Conservation (phyloP, 2,329 filamentous ascomycete species). For the Epichloe elymi region DNA sequence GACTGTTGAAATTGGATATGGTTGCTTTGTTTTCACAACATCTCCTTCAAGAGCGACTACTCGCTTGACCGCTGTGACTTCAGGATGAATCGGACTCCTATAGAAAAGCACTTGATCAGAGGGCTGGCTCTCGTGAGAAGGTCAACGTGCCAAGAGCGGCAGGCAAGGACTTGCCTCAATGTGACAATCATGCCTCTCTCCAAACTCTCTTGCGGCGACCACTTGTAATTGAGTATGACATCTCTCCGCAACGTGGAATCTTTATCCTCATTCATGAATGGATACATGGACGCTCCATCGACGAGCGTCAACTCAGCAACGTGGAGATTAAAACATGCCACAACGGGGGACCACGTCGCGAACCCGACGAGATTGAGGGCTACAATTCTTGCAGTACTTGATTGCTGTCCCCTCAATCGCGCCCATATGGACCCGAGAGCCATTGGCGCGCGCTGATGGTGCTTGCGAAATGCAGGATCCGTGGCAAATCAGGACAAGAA, state of each 20-base stretch:
- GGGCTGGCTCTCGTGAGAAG: background rate
- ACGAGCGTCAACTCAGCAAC: slow-evolving; percentile 46
- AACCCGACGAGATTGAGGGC: slow-evolving; percentile 36
- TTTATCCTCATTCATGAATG: slow-evolving; percentile 56
- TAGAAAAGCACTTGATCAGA: background rate
- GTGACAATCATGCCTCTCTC: slow-evolving; percentile 64
- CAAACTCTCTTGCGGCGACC: slow-evolving; percentile 42
- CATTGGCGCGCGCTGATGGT: background rate
- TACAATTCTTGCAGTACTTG: slow-evolving; percentile 19
- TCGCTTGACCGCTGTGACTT: slow-evolving; percentile 63
- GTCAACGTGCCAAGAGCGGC: background rate
- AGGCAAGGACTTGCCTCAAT: slow-evolving; percentile 36
- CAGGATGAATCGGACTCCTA: slow-evolving; percentile 60
- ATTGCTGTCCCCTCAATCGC: slow-evolving; percentile 14
- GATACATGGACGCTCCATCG: slow-evolving; percentile 60
- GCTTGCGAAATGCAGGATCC: background rate
- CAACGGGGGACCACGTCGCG: slow-evolving; percentile 48
- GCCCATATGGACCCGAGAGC: slow-evolving; percentile 18
- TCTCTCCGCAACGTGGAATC: slow-evolving; percentile 42
- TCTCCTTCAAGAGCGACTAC: slow-evolving; percentile 75
- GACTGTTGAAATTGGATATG: slow-evolving; percentile 42
- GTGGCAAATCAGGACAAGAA: too few relatives aligned
- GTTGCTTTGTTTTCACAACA: slow-evolving; percentile 50
- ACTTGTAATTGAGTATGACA: slow-evolving; percentile 45
- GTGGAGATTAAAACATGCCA: slow-evolving; percentile 48